phyloP scores from a whole-genome alignment of 2,329 filamentous ascomycete species.

The Geosmithia morbida region DNA sequence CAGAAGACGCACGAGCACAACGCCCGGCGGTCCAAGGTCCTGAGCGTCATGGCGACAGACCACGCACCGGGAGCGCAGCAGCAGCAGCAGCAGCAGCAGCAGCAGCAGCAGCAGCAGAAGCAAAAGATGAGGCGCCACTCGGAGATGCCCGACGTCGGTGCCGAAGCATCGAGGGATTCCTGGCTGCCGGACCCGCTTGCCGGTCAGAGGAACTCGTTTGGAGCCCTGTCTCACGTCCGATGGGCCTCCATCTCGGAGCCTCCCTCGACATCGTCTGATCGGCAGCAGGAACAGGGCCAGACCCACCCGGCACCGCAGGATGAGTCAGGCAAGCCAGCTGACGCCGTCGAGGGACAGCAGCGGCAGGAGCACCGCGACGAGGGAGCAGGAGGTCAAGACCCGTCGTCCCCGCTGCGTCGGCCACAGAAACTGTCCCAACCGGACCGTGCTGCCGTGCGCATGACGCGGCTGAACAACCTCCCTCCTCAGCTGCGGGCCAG shows the following conservation, averaged over 20 bases:
- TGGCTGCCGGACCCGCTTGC: slow-evolving; percentile 34
- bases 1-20: slow-evolving; percentile 50
- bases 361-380: no score
- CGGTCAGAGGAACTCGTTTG: slow-evolving; percentile 19
- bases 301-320: neutral
- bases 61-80: no score
- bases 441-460: slow-evolving; percentile 17
- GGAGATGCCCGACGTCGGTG: neutral
- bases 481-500: slow-evolving; percentile 83
- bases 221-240: slow-evolving; percentile 11
- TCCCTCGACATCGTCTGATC: neutral
- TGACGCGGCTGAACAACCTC: slow-evolving; percentile 25
- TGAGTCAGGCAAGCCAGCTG: no score
- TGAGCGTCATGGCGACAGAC: slow-evolving; percentile 40
- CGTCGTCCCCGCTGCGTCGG: slow-evolving; percentile 12
- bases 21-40: slow-evolving; percentile 57
- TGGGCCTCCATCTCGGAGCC: neutral
- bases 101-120: slow-evolving; percentile 1
- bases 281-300: no score
- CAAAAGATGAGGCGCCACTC: slow-evolving; percentile 5
- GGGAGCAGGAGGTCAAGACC: neutral
- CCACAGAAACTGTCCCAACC: slow-evolving; percentile 18
- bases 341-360: no score
- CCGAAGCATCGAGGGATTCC: slow-evolving; percentile 11
- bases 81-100: no score